phyloP scores from a whole-genome alignment of 495 filamentous ascomycete genomes.

The Aspergillus affinis region DNA sequence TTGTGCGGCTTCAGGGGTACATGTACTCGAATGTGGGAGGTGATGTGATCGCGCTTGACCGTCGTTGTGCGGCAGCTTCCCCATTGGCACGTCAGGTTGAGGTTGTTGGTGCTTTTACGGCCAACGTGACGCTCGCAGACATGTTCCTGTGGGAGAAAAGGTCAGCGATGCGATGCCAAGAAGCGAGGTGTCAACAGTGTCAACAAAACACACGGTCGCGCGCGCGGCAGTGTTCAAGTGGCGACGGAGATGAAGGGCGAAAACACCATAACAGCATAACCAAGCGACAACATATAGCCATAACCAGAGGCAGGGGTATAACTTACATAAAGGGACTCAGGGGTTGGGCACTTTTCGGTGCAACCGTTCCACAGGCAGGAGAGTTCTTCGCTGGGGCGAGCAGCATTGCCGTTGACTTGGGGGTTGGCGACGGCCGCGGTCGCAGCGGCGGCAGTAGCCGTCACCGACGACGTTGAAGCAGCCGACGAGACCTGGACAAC shows the following conservation, averaged over 20 bases:
- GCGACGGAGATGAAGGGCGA: not conserved
- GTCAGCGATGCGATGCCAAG: slow-evolving; percentile 12
- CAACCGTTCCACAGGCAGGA: slow-evolving; percentile 87
- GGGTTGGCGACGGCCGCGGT: slow-evolving; percentile 44
- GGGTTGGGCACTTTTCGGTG: slow-evolving; percentile 72
- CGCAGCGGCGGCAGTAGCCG: slow-evolving; percentile 42
- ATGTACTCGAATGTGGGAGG: slow-evolving; percentile 97
- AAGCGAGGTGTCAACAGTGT: not conserved
- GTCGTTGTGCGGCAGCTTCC: slow-evolving; percentile 93
- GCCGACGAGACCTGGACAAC: slow-evolving; percentile 21
- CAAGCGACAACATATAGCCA: not conserved
- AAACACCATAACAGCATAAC: not conserved
- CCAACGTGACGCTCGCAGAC: slow-evolving; percentile 98
- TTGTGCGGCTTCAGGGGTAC: slow-evolving; percentile 98
- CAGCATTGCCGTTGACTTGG: slow-evolving; percentile 34
- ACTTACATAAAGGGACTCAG: slow-evolving; percentile 90
- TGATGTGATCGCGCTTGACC: slow-evolving; percentile 99
- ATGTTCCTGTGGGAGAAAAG: slow-evolving; percentile 68
- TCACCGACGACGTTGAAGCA: slow-evolving; percentile 30
- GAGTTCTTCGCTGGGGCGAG: slow-evolving; percentile 55
- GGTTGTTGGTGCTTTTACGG: slow-evolving; percentile 97
- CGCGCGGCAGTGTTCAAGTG: not conserved
- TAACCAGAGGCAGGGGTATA: slow-evolving; percentile 11
- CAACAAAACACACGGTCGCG: not conserved
- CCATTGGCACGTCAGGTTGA: slow-evolving; percentile 97